A percentile compares a stretch with the other conserved stretches of the same genome.
phyloP scores from a whole-genome alignment of 2,329 filamentous ascomycete genomes.

The Colletotrichum nymphaeae region DNA sequence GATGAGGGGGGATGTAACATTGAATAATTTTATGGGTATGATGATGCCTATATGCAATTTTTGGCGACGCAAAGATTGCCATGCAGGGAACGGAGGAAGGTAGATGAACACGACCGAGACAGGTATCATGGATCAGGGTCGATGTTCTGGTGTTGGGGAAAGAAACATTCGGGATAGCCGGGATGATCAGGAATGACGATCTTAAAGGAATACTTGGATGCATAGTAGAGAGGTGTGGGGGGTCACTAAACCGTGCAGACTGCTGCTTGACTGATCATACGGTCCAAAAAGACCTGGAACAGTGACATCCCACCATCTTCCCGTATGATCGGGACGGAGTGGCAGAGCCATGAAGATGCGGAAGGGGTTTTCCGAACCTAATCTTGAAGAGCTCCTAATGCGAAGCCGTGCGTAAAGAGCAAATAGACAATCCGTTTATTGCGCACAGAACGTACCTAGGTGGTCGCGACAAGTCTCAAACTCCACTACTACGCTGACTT shows the following conservation, averaged over 20 bases:
- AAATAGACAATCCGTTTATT: not conserved
- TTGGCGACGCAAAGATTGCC: not conserved
- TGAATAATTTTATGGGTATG: no score
- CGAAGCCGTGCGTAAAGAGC: constrained; percentile 6
- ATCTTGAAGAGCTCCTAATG: not conserved
- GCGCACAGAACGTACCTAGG: constrained; percentile 56
- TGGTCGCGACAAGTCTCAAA: constrained; percentile 64
- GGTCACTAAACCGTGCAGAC: not conserved
- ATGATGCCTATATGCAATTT: not conserved
- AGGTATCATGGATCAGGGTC: not conserved
- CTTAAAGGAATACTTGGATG: not conserved
- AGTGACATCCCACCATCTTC: constrained; percentile 20
- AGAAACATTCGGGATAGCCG: not conserved
- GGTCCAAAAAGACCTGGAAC: not conserved
- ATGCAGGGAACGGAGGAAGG: not conserved
- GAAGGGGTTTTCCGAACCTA: constrained; percentile 9
- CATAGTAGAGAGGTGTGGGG: not conserved
- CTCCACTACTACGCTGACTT: constrained; percentile 62
- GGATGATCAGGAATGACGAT: not conserved
- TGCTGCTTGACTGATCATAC: not conserved
- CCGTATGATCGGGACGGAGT: constrained; percentile 9
- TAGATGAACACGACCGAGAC: not conserved
- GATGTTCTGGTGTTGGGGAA: not conserved
- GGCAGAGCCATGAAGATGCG: not conserved
- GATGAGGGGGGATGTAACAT: not conserved